Evolutionary conservation across 75 land plant species (phyloP).

Genomic region (Azolla pinnata): DNA sequence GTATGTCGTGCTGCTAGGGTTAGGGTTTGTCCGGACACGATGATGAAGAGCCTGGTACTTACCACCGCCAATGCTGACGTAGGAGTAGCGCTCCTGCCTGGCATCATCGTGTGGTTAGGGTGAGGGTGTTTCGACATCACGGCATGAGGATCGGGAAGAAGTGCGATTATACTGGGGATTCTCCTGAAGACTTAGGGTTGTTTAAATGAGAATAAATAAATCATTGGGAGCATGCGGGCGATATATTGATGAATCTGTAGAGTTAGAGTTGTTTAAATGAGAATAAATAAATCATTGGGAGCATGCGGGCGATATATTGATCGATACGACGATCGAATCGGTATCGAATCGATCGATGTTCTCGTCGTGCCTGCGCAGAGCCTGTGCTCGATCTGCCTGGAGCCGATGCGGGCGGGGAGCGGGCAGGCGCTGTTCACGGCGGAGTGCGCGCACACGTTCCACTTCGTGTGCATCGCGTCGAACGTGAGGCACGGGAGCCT

Average conservation of each 20-base stretch:
- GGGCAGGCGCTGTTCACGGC: constrained; percentile 83
- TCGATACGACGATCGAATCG: neutral
- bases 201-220: neutral
- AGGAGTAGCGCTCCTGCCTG: too few relatives aligned
- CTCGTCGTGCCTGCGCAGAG: constrained; percentile 39
- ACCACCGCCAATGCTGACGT: too few relatives aligned
- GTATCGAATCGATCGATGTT: neutral
- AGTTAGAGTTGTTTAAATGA: neutral
- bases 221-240: neutral
- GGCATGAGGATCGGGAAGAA: too few relatives aligned
- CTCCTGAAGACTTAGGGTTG: neutral
- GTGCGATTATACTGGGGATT: too few relatives aligned
- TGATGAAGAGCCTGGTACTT: too few relatives aligned
- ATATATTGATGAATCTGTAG: neutral
- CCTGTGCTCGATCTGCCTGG: constrained; percentile 61
- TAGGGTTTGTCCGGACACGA: too few relatives aligned
- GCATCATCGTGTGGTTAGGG: too few relatives aligned
- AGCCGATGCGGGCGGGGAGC: constrained; percentile 50
- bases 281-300: neutral
- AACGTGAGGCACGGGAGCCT: constrained; percentile 41
- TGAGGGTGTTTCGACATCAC: too few relatives aligned
- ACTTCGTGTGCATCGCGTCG: constrained; percentile 71
- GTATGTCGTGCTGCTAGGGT: too few relatives aligned
- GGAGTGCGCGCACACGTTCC: constrained; percentile 80
- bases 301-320: neutral